These are phyloP conservation scores for Iberis pinnata DNA, from an alignment of 345 rosid genomes.

Conservation along the genomic window DNA sequence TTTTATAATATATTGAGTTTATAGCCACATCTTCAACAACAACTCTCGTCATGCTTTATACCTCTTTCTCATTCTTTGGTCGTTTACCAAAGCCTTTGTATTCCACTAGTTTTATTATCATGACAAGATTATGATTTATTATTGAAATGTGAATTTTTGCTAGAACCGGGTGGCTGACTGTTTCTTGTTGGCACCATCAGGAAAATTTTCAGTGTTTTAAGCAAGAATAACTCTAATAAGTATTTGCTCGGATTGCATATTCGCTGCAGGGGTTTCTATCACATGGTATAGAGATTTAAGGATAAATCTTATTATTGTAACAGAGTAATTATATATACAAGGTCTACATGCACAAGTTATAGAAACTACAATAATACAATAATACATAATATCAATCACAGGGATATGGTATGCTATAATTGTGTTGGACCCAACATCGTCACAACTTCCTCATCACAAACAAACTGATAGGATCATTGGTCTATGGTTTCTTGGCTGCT, in stretches of 20 bases:
- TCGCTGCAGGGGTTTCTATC: slow-evolving; percentile 88
- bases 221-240: slow-evolving; percentile 67
- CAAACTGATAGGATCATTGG: slow-evolving; percentile 76
- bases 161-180: slow-evolving; percentile 83
- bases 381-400: too few relatives aligned
- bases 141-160: slow-evolving; percentile 38
- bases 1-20: too few relatives aligned
- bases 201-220: slow-evolving; percentile 39
- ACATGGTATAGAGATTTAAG: slow-evolving; percentile 90
- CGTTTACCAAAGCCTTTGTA: slow-evolving; percentile 35
- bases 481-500: slow-evolving; percentile 82
- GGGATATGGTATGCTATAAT: too few relatives aligned
- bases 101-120: not conserved
- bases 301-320: too few relatives aligned
- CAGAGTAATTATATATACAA: too few relatives aligned
- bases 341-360: too few relatives aligned
- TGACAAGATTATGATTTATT: not conserved
- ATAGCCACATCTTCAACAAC: too few relatives aligned
- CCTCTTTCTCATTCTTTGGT: slow-evolving; percentile 96
- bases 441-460: slow-evolving; percentile 93
- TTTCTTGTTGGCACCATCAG: slow-evolving; percentile 58
- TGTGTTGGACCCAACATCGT: slow-evolving; percentile 87
- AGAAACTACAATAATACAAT: too few relatives aligned
- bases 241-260: slow-evolving; percentile 86
- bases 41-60: slow-evolving; percentile 69